Conservation (phyloP, 2,329 filamentous ascomycete species). For the Ascochyta koolunga region DNA sequence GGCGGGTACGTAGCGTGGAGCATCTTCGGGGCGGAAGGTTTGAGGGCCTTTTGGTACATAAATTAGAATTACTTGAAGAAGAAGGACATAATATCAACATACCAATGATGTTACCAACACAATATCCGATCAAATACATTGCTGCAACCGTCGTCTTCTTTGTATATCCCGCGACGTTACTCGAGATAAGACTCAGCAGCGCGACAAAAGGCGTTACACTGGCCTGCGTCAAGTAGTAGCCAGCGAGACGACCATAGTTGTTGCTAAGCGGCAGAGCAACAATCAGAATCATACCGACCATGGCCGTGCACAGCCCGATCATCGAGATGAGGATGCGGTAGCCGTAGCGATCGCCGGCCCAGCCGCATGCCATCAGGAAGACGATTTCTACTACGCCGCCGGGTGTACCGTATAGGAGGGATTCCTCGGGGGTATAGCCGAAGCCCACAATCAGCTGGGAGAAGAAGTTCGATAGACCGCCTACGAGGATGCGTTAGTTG, state of each 20-base stretch:
- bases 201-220: conserved; percentile 68
- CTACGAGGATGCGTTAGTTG: conserved; percentile 25
- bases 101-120: conserved; percentile 49
- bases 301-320: conserved; percentile 58
- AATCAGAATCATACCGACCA: conserved; percentile 69
- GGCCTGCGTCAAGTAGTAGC: conserved; percentile 69
- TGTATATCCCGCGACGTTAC: conserved; percentile 65
- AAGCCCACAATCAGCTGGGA: conserved; percentile 67
- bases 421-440: conserved; percentile 67
- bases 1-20: conserved; percentile 64
- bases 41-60: conserved; percentile 52
- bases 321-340: conserved; percentile 64
- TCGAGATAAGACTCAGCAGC: conserved; percentile 66
- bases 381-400: conserved; percentile 70
- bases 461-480: conserved; percentile 66
- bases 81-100: background rate
- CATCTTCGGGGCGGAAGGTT: conserved; percentile 36
- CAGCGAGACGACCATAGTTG: conserved; percentile 64
- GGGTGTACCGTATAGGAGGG: conserved; percentile 68
- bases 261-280: conserved; percentile 65
- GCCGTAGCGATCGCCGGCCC: conserved; percentile 61
- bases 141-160: conserved; percentile 66
- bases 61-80: background rate
- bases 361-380: conserved; percentile 61
- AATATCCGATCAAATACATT: conserved; percentile 54